Base-by-base conservation (phyloP, 352 stramenopile genomes). In the Phytopythium boreale region DNA sequence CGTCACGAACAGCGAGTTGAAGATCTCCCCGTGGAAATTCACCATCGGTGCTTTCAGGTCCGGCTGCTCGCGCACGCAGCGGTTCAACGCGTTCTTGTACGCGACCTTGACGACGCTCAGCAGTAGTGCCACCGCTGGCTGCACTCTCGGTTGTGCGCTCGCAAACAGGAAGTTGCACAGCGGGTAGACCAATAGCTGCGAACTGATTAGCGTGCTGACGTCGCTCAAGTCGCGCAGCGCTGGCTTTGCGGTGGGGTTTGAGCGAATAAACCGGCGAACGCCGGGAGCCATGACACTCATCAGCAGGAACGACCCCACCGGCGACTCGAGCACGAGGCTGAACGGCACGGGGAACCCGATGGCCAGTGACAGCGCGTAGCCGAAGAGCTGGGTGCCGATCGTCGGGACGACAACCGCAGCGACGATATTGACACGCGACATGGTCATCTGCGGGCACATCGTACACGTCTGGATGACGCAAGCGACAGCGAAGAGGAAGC, bases 1-100 rank as follows among this genome's bases (percentile, higher is more conserved):
- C 14, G 70, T 57, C 6, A 79, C 64, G 34, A 73, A 85, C 58
- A 82, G 65, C 15, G 74, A 70, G 51, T 75, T 78, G 66, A 75
- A 82, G 53, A 82, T 75, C 20, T 82, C 66, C 17, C 80, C 60
- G 12, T 59, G 78, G 59, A 82, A 79, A 37, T 79, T 77, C 27
- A 84, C 69, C 8, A 64, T 62, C 29, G 67, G 69, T 0, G 69
- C 69, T n/a, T 69, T 47, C 58, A 71, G 59, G 24, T 75, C 69
- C 7, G 67, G 59, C 34, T 75, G 63, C 41, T 67, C 63, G 10
- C 34, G 17, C 44, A 72, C 65, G 8, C 37, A 39, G 1, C 61
- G 56, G 14, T 57, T 63, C 37, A 77, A 67, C 24, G 71, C 24
- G 29, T 75, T 66, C 56, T 75, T 76, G 56, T 75, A 64, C 22